Percentiles rank a stretch among this genome's conserved stretches.
These are phyloP conservation scores for Alnus glutinosa DNA, from an alignment of 306 rosid species.

Conservation along the genomic window DNA sequence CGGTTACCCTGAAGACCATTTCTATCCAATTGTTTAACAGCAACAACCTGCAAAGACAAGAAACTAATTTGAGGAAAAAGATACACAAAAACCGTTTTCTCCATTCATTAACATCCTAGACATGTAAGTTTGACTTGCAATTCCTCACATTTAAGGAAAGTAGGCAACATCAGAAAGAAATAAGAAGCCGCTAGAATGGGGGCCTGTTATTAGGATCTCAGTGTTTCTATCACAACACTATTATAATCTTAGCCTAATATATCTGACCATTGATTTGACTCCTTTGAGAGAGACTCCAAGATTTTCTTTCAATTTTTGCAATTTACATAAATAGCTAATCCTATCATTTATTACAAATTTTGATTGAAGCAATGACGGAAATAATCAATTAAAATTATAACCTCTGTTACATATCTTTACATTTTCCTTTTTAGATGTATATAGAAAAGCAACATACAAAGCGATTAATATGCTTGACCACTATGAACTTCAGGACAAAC, in stretches of 20 bases:
- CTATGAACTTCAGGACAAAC: background rate
- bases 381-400: background rate
- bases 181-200: background rate
- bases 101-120: background rate
- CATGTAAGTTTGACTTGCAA: background rate
- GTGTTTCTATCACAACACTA: background rate
- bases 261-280: background rate
- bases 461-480: background rate
- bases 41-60: constrained; percentile 60
- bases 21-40: constrained; percentile 90
- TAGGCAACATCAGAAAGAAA: background rate
- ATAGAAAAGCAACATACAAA: background rate
- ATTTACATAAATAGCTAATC: no score
- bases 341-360: no score
- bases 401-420: background rate
- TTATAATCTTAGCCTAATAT: background rate
- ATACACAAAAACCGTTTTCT: background rate
- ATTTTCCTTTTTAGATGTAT: background rate
- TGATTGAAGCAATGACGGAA: background rate
- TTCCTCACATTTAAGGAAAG: background rate
- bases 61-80: constrained; percentile 21
- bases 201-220: background rate
- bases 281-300: background rate
- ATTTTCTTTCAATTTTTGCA: no score
- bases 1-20: constrained; percentile 94